Evolutionary conservation across 2,329 filamentous ascomycete species (phyloP), one percentile per base, ranked within the genome.

Genomic region (Purpureocillium takamizusanense): DNA sequence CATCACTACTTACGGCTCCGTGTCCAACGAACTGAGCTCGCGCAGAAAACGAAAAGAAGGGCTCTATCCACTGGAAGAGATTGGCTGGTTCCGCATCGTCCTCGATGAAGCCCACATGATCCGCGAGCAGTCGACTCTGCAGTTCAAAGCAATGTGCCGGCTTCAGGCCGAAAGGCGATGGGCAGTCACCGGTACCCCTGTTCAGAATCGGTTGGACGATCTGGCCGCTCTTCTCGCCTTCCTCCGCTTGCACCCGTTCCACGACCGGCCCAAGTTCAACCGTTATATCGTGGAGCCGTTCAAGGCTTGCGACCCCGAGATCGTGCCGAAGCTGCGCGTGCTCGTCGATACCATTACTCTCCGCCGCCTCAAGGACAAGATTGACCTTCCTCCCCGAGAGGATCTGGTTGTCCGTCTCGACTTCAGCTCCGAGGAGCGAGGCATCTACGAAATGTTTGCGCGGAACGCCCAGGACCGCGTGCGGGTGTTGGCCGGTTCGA

Each of bases 131-230:
- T 76, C 71, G 4, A 90, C 88, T 1, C 68, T 84, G 31, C 83
- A 90, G 48, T 94, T 88, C 38, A 87, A 89, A 56, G 86, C 86
- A 3, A 86, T 92, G 15, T 89, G 87, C 46, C 75, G 78, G 15
- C 68, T 97, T 3, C 74, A 84, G 43, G 86, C 88, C 2, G 76
- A 85, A 53, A 78, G 89, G 25, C 81, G 89, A 27, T 98, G 92
- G 92, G 90, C 89, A 3, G 86, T 97, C n/a, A 97, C 92, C 0
- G 92, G 90, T 39, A 97, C 92, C 0, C 92, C 89, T 0, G 86
- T 97, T 8, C 90, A 97, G 60, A 98, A 98, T 54, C 81, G 86
- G 4, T 71, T 97, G 3, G 88, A 94, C 47, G 92, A 98, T 56
- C 71, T 97, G 16, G 85, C 86, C 12, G 85, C 90, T 2, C 68